Percentiles rank a stretch among this genome's conserved stretches.
These are phyloP conservation scores for Cryptomeria japonica DNA, from an alignment of 75 land plant genomes.

Conservation along the genomic window DNA sequence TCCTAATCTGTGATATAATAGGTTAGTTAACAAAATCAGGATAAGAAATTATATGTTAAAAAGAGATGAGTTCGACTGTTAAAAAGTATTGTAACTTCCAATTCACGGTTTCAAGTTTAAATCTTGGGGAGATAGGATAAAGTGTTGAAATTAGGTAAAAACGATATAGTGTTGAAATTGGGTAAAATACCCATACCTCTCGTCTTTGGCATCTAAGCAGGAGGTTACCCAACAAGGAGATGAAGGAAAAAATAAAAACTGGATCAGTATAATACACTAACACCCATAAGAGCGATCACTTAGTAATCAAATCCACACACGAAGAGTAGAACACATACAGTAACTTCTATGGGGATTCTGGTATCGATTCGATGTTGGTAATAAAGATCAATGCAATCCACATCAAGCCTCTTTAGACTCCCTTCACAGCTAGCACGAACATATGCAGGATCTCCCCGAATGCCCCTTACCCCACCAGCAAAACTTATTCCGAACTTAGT, in stretches of 20 bases:
- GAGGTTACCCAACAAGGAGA: not conserved
- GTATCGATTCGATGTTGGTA: slow-evolving; percentile 57
- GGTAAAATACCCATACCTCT: not conserved
- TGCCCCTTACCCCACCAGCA: slow-evolving; percentile 11
- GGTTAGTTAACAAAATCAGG: not conserved
- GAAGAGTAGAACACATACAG: slow-evolving; percentile 18
- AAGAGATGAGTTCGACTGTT: not conserved
- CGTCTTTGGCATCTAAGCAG: not conserved
- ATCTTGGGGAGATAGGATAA: not conserved
- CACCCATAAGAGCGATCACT: not conserved
- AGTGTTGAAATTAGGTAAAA: not conserved
- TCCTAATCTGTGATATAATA: not conserved
- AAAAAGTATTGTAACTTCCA: not conserved
- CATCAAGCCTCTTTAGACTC: slow-evolving; percentile 56
- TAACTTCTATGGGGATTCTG: slow-evolving; percentile 49
- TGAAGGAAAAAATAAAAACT: no score
- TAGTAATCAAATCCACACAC: not conserved
- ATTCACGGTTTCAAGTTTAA: not conserved
- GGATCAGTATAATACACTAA: not conserved
- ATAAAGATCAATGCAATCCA: slow-evolving; percentile 69
- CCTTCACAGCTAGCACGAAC: slow-evolving; percentile 61
- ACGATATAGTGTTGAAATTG: not conserved
- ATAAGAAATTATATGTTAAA: not conserved
- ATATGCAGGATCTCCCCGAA: slow-evolving; percentile 41
- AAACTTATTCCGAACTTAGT: slow-evolving; percentile 49